These are phyloP conservation scores for Neolentinus lepideus DNA, from an alignment of 1,284 basidiomycete species.

Conservation along the genomic window DNA sequence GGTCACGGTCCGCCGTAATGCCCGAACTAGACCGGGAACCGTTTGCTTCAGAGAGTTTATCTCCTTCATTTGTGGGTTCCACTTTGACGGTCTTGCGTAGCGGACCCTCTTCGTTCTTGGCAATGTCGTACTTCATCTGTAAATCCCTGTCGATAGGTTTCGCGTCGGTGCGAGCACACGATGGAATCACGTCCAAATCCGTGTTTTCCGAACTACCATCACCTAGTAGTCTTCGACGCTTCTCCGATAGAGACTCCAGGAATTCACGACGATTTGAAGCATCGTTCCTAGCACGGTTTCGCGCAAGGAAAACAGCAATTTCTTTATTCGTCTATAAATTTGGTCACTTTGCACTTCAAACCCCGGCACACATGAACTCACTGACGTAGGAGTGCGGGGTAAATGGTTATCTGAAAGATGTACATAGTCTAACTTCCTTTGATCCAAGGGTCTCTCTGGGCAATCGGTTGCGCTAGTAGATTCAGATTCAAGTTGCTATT, in stretches of 20 bases:
- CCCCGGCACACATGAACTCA: conserved; percentile 24
- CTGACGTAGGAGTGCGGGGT: conserved; percentile 48
- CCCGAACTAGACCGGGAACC: neutral
- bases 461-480: neutral
- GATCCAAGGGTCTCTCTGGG: conserved; percentile 36
- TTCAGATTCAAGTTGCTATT: neutral
- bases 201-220: conserved; percentile 16
- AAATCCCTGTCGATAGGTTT: conserved; percentile 60
- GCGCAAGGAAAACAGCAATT: conserved; percentile 62
- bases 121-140: conserved; percentile 79
- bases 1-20: conserved; percentile 34
- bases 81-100: conserved; percentile 47
- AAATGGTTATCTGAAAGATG: conserved; percentile 35
- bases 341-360: conserved; percentile 1
- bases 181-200: conserved; percentile 24
- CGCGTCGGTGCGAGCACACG: conserved; percentile 69
- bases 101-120: conserved; percentile 72
- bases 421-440: conserved; percentile 58
- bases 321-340: conserved; percentile 51
- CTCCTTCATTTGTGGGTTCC: conserved; percentile 1
- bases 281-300: conserved; percentile 62
- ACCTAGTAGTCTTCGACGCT: conserved; percentile 31
- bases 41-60: neutral
- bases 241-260: conserved; percentile 47
- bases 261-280: conserved; percentile 72